Evolutionary conservation across 495 filamentous ascomycete species (phyloP).

Genomic region (Hypoxylon subgilvum): DNA sequence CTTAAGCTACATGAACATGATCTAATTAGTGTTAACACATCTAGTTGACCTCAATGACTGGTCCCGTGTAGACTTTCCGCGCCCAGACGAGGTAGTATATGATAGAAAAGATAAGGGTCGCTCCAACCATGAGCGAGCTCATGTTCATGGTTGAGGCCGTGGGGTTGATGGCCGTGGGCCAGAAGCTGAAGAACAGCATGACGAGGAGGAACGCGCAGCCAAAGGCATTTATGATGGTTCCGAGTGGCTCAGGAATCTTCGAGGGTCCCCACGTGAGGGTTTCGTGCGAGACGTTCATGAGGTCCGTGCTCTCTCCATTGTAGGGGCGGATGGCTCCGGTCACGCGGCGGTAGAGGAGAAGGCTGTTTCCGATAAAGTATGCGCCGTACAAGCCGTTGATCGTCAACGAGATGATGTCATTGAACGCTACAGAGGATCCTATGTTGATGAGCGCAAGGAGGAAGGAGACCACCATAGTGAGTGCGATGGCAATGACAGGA

Average conservation of each 20-base stretch:
- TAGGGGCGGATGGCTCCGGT: conserved; percentile 20
- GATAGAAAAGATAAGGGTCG: conserved; percentile 51
- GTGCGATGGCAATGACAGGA: conserved; percentile 58
- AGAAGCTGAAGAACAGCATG: conserved; percentile 54
- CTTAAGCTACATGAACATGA: too few species aligned
- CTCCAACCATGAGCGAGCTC: conserved; percentile 49
- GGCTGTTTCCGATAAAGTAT: conserved; percentile 52
- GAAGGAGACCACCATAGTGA: conserved; percentile 47
- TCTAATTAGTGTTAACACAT: too few species aligned
- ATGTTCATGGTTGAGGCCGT: conserved; percentile 52
- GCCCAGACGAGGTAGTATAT: conserved; percentile 52
- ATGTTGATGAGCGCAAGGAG: conserved; percentile 62
- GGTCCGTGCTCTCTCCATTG: neutral
- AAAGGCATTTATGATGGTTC: conserved; percentile 28
- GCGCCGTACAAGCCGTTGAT: conserved; percentile 51
- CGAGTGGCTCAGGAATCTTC: conserved; percentile 25
- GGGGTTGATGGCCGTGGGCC: conserved; percentile 47
- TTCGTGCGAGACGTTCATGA: conserved; percentile 10
- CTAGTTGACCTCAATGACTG: conserved; percentile 43
- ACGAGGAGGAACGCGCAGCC: conserved; percentile 22
- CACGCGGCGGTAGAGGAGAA: conserved; percentile 48
- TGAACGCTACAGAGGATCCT: conserved; percentile 52
- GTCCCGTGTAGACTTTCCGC: conserved; percentile 51
- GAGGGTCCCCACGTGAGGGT: conserved; percentile 29
- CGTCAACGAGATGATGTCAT: conserved; percentile 54